These are phyloP conservation scores for Fraxinus anomala DNA, from an alignment of 257 asterid genomes.

Conservation along the genomic window DNA sequence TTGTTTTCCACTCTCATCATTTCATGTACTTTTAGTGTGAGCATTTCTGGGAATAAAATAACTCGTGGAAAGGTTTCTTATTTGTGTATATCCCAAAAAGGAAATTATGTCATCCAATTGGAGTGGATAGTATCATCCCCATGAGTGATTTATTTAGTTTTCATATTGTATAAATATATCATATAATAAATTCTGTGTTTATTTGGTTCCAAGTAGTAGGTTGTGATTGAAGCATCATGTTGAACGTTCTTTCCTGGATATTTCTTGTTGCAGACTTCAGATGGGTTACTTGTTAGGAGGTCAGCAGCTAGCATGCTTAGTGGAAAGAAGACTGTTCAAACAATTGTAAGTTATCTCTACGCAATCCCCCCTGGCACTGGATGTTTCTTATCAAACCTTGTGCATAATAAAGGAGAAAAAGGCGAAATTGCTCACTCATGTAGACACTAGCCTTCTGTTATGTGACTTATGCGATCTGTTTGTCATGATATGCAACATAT, in stretches of 20 bases:
- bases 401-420: not conserved
- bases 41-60: not conserved
- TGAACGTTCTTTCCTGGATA: slow-evolving; percentile 17
- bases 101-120: not conserved
- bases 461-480: not conserved
- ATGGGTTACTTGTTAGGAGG: slow-evolving; percentile 63
- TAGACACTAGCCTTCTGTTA: not conserved
- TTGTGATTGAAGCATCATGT: slow-evolving; percentile 14
- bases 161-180: not conserved
- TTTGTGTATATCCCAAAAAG: not conserved
- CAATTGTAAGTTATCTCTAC: slow-evolving; percentile 63
- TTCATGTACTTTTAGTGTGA: not conserved
- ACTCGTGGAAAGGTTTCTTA: not conserved
- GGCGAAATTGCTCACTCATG: not conserved
- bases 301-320: slow-evolving; percentile 99
- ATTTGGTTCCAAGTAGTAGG: not conserved
- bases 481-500: not conserved
- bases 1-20: not conserved
- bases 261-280: slow-evolving; percentile 59
- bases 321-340: slow-evolving; percentile 72
- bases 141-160: not conserved
- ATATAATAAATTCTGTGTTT: not conserved
- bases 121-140: not conserved
- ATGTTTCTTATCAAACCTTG: not conserved
- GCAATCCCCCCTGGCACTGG: not conserved